Conservation (phyloP, 176 grass and related monocot species). For the Carex parvula region DNA sequence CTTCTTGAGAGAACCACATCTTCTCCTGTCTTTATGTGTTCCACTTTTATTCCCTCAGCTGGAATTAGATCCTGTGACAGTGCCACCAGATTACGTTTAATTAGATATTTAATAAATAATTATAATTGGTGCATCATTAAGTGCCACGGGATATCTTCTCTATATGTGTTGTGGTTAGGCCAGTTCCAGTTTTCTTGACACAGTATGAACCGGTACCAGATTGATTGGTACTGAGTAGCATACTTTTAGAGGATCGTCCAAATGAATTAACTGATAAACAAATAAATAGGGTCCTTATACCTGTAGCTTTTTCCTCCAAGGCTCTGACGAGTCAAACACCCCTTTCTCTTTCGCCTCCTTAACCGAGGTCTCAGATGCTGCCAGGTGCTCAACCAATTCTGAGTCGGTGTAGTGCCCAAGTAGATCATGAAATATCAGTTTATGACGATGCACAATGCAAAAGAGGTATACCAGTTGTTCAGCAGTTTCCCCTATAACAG, state of each 20-base stretch:
- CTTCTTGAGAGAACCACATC: conserved; percentile 46
- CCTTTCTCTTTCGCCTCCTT: conserved; percentile 26
- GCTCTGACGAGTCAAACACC: conserved; percentile 22
- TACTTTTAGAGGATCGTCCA: background rate
- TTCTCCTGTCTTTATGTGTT: conserved; percentile 71
- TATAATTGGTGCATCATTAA: background rate
- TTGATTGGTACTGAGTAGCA: background rate
- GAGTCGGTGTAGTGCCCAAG: conserved; percentile 45
- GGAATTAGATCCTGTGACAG: conserved; percentile 26
- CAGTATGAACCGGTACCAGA: background rate
- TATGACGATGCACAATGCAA: conserved; percentile 45
- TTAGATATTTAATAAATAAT: background rate
- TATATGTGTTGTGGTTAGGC: background rate
- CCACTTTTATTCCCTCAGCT: conserved; percentile 38
- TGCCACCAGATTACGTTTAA: background rate
- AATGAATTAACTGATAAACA: background rate
- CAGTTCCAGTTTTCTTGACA: background rate
- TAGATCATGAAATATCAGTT: conserved; percentile 44
- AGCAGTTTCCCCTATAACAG: conserved; percentile 36
- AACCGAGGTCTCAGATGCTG: conserved; percentile 36
- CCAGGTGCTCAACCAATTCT: conserved; percentile 41
- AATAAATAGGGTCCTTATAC: background rate
- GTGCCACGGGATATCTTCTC: background rate
- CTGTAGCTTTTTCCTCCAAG: conserved; percentile 53
- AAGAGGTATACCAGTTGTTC: conserved; percentile 58